Base-by-base conservation (phyloP, 164 flowering plant genomes). In the Tinospora cordifolia region DNA sequence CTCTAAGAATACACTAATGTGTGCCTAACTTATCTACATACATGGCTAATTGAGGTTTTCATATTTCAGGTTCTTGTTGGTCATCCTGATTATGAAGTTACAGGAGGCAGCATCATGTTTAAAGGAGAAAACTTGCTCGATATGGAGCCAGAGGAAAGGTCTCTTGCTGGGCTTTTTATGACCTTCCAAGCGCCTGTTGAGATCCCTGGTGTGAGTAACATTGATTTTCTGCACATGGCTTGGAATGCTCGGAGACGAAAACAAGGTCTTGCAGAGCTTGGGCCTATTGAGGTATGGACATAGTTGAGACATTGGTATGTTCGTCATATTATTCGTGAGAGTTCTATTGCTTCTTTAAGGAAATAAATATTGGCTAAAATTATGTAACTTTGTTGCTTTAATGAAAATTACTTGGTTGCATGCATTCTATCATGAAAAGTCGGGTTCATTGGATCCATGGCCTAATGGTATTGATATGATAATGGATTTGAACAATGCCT, bases 51-150 rank as follows among this genome's bases (percentile, higher is more conserved):
- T 47, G 39, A 17, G 71, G 34, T 15, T 49, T 40, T 71, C 58
- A 15, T 63, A 10, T 65, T 78, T 76, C 76, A 95, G 99, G 99
- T 95, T 75, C 97, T 95, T 80, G 98, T 82, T 80, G 99, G 99
- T 60, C 99, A 95, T 82, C 97, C 97, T 27, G 98, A 92, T 80
- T 95, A 95, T 84, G 97, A 92, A 75, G 91, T 95, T 74, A 89
- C 96, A 9, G 96, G 94, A 71, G 99, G 99, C 27, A 90, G 84
- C 80, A 79, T 87, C 21, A 77, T 77, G 70, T 95, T 87, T 76
- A 95, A 92, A 81, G 97, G 99, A 34, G 87, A 90, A 78, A 84
- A 88, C 74, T 77, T 95, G 82, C 89, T 95, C 47, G 97, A 92
- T 22, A 90, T 90, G 96, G 94, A 85, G 27, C 96, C 97, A 11